Conservation (phyloP, 768 basidiomycete species). For the Amanita pallidorosea region DNA sequence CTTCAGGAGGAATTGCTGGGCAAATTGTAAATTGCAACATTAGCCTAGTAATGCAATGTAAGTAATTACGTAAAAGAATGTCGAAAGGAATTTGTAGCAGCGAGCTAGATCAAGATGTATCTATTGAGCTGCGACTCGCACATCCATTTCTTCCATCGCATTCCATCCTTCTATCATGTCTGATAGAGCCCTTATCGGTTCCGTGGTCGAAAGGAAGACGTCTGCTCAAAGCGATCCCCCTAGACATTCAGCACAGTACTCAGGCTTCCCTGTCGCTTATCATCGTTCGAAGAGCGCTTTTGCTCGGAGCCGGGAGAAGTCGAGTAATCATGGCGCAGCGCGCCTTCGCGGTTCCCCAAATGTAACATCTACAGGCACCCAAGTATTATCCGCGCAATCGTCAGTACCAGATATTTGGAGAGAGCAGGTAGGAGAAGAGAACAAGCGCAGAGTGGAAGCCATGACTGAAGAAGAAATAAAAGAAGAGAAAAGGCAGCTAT, state of each 20-base stretch:
- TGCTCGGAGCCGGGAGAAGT: constrained; percentile 33
- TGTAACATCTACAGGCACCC: constrained; percentile 7
- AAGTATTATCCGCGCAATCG: neutral
- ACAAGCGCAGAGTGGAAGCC: constrained; percentile 42
- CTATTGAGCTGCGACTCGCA: neutral
- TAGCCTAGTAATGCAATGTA: too few relatives aligned
- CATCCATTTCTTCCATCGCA: neutral
- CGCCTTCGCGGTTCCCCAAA: constrained; percentile 20
- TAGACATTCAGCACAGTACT: constrained; percentile 18
- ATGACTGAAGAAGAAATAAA: constrained; percentile 71
- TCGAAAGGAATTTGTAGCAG: neutral
- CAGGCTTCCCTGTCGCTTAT: constrained; percentile 53
- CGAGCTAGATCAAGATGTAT: neutral
- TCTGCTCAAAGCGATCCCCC: constrained; percentile 16
- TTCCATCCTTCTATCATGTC: neutral
- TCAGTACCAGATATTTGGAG: constrained; percentile 32
- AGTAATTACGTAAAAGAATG: neutral
- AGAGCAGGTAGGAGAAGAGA: constrained; percentile 54
- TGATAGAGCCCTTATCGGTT: constrained; percentile 22
- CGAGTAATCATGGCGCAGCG: constrained; percentile 12
- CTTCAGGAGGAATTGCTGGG: constrained; percentile 43
- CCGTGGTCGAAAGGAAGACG: constrained; percentile 37
- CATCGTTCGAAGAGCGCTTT: constrained; percentile 62
- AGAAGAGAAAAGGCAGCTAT: constrained; percentile 50
- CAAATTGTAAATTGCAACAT: constrained; percentile 26